Conservation (phyloP, 345 rosid genomes). For the Limnanthes douglasii region DNA sequence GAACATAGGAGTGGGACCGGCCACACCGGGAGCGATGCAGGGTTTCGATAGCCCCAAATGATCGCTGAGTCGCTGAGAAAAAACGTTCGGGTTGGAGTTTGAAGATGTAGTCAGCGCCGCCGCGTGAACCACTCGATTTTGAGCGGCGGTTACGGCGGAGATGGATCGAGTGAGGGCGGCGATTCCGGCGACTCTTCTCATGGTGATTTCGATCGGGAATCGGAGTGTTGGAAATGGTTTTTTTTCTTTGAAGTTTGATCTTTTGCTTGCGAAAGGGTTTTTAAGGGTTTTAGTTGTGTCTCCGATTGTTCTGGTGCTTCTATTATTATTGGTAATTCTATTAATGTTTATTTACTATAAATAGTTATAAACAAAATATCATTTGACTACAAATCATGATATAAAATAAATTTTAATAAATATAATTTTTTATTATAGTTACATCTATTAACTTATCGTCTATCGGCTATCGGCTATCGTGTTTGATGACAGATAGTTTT, state of each 20-base stretch:
- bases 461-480: too few relatives aligned
- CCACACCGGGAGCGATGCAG: constrained; percentile 20
- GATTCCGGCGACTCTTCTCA: constrained; percentile 42
- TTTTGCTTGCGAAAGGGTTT: constrained; percentile 4
- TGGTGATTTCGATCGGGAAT: constrained; percentile 6
- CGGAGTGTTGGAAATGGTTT: constrained; percentile 2
- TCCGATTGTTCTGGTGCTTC: constrained; percentile 5
- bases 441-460: too few relatives aligned
- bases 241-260: neutral
- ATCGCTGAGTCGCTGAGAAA: constrained; percentile 15
- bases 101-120: constrained; percentile 17
- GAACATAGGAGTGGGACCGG: constrained; percentile 35
- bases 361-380: too few relatives aligned
- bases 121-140: constrained; percentile 24
- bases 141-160: constrained; percentile 11
- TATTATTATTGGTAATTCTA: too few relatives aligned
- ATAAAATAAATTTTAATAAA: too few relatives aligned
- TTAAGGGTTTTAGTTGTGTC: constrained; percentile 16
- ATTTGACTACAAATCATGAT: too few relatives aligned
- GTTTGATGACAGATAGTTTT: too few relatives aligned
- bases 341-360: too few relatives aligned
- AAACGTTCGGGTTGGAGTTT: constrained; percentile 8
- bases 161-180: constrained; percentile 23
- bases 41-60: constrained; percentile 15
- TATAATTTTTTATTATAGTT: too few relatives aligned